A percentile compares a stretch with the other conserved stretches of the same genome.
Evolutionary conservation across 164 flowering plant species (phyloP).

Genomic region (Tetracentron sinense): DNA sequence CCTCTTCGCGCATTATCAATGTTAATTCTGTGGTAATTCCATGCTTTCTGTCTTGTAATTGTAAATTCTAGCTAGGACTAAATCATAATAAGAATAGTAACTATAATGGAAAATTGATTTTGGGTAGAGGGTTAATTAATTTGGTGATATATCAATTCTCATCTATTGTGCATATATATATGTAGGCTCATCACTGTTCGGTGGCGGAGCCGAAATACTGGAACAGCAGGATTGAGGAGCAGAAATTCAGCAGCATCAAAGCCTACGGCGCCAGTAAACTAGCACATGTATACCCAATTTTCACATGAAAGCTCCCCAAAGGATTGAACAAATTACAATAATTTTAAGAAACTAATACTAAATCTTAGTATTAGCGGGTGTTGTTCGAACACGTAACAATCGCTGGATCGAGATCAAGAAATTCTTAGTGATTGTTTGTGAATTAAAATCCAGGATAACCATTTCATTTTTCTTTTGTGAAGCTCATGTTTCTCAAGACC

Average conservation of each 20-base stretch:
- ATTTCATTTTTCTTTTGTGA: neutral
- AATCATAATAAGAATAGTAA: no score
- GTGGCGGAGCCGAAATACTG: conserved; percentile 18
- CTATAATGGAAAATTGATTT: neutral
- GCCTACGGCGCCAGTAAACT: conserved; percentile 27
- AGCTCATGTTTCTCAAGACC: conserved; percentile 33
- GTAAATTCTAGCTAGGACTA: no score
- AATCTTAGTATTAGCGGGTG: no score
- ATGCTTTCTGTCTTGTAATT: neutral
- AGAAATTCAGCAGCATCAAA: conserved; percentile 17
- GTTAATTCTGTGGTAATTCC: conserved; percentile 33
- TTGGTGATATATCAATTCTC: no score
- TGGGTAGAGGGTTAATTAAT: neutral
- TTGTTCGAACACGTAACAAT: no score
- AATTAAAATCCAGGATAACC: neutral
- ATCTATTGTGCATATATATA: neutral
- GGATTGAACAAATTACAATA: no score
- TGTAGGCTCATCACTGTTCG: conserved; percentile 27
- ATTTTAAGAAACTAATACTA: no score
- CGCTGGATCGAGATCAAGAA: no score
- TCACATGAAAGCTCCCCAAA: no score
- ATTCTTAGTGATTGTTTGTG: neutral
- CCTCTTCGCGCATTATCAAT: conserved; percentile 30
- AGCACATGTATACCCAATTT: conserved; percentile 29
- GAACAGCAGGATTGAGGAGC: conserved; percentile 19